Base-by-base conservation (phyloP, 768 basidiomycete genomes). In the Kwoniella dendrophila region DNA sequence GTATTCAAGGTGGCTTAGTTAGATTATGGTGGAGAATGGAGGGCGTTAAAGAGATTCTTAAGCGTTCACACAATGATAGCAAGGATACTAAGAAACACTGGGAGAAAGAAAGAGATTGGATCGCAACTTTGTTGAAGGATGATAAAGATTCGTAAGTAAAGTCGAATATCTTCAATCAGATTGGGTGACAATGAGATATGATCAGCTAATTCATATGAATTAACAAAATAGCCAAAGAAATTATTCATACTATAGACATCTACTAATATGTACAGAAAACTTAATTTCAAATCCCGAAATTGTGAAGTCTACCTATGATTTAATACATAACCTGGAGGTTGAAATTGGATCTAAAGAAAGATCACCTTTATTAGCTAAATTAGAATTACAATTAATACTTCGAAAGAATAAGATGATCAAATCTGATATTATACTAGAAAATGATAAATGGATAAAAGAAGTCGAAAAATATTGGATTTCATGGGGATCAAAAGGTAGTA, bases 271-370 rank as follows among this genome's bases (percentile, higher is more conserved):
- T 18, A 30, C 47, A 29, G 44, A 45, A 54, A 2, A 48, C 14
- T 40, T 32, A 50, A 3, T 24, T n/a, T 16, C 44, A 11, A 47
- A 48, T 29, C 41, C 26, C 26, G 45, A 18, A 1, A n/a, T 48
- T 4, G 2, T 49, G 34, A 49, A 4, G 1, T 62, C 57, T 3
- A 60, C 66, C 1, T 53, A 52, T n/a, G 49, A 49, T n/a, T 52
- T 68, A 16, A 50, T 78, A 24, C 18, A 45, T 2, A 40, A 50
- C 4, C 50, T 77, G 29, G 50, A 75, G 14, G 18, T 24, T 2
- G n/a, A 49, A 6, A 71, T 75, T 41, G 74, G 69, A 1, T 2
- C n/a, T 12, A 70, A 68, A 43, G 77, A 78, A 59, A 47, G 77
- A 47, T 64, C 77, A 3, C 75, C 77, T 4, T 22, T 59, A 22